Percentiles rank a stretch among this genome's conserved stretches.
These are phyloP conservation scores for Linnemannia exigua DNA, from an alignment of 192 early-diverging fungal species.

Conservation along the genomic window DNA sequence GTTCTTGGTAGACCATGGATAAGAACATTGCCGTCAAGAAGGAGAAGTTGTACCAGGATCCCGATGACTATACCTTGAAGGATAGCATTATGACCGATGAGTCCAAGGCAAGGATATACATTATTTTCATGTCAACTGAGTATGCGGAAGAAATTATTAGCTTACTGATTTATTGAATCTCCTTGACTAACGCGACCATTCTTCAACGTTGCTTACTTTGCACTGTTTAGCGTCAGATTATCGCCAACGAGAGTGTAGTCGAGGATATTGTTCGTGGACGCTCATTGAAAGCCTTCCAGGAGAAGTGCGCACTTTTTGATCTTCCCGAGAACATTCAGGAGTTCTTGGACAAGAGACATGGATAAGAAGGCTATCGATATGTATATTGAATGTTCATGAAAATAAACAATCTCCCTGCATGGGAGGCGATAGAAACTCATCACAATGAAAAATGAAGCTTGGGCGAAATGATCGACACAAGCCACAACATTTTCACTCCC, in stretches of 20 bases:
- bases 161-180: background rate
- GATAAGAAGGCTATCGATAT: constrained; percentile 16
- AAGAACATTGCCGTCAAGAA: constrained; percentile 59
- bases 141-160: background rate
- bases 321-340: constrained; percentile 65
- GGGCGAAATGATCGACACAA: background rate
- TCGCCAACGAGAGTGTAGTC: constrained; percentile 75
- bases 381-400: background rate
- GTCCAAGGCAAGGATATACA: constrained; percentile 62
- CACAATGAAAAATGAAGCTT: background rate
- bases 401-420: background rate
- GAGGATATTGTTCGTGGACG: constrained; percentile 81
- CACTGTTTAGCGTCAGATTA: constrained; percentile 72
- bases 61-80: constrained; percentile 67
- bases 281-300: constrained; percentile 75
- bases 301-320: constrained; percentile 75
- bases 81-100: constrained; percentile 67
- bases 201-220: background rate
- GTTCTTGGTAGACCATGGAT: constrained; percentile 41
- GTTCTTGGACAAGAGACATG: constrained; percentile 60
- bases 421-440: background rate
- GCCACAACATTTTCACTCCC: background rate
- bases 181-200: background rate
- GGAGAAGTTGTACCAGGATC: constrained; percentile 67
- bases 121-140: background rate